Evolutionary conservation across 2,329 filamentous ascomycete genomes (phyloP), one percentile per base, ranked within the genome.

Genomic region (Penicillium corylophilum): DNA sequence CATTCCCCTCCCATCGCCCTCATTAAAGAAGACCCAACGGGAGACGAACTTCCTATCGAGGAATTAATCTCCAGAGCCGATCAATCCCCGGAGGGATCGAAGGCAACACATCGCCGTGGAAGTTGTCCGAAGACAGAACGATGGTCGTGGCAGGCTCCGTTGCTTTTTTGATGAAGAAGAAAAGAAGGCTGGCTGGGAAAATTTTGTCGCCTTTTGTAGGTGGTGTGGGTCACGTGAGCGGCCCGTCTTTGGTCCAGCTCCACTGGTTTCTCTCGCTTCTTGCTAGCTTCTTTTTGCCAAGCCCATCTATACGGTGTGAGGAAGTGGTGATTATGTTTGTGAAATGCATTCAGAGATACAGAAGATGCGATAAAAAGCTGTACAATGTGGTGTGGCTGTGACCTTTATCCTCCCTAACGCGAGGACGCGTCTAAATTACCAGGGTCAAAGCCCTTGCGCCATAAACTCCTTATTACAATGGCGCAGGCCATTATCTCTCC

Each of bases 141-240:
- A 79, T 76, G 81, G 83, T 86, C 84, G 85, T 88, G 85, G 85
- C 85, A 81, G 79, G 81, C 75, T 81, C 80, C 75, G 80, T 80
- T 78, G 66, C 82, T 84, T 85, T 85, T 85, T 84, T 71, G 70
- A 72, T 72, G 66, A 64, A 81, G 71, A 73, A 72, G 70, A 73
- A 71, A 75, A 71, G 75, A 77, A 71, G 69, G 59, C 55, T 61
- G 57, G 52, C 50, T 49, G 48, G 40, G 40, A 42, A 61, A 62
- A 60, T 53, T 50, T 61, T 51, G 54, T 41, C 41, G 24, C 24
- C 10, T 6, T 67, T 71, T 71, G 57, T 69, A 67, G 50, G 24
- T 43, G 24, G 26, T 55, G 41, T 59, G 55, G 54, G 54, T 69
- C 69, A 67, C 64, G 69, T 71, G 70, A 0, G 0, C 50, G 64